Base-by-base conservation (phyloP, 202 grass and related monocot species). In the Dendrocalamus latiflorus region DNA sequence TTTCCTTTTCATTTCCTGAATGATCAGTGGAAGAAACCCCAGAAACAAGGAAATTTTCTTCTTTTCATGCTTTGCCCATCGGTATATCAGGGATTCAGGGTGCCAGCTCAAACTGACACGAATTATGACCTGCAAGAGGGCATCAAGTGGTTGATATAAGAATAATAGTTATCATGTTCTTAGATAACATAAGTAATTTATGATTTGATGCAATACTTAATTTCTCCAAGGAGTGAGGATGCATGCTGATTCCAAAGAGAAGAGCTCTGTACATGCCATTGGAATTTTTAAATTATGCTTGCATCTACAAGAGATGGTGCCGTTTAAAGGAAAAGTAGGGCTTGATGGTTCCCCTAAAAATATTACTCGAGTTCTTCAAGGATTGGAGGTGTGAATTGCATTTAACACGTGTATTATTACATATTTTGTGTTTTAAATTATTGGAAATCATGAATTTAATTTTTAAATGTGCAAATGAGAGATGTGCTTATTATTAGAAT, bases 101-200 rank as follows among this genome's bases (percentile, higher is more conserved):
- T 57, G 68, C 79, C 25, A 79, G 51, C 47, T 94, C 89, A 79
- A 90, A 94, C 57, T 85, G 80, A 76, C 94, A 94, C 6, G 79
- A 76, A 72, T 77, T 81, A 65, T 85, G 85, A 76, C 85, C 94
- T 97, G 82, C 78, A 88, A 81, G 76, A 65, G 58, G 65, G 12
- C 36, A 78, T 57, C 20, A 26, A 82, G 25, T 54, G 65, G 68
- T 74, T 78, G 38, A 51, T 55, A 50, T 60, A 60, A 68, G 17
- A 53, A n/a, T 61, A 48, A 56, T 9, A 80, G 42, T n/a, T 5
- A 59, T 13, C 7, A 59, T 53, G 47, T 69, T 58, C 4, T 60
- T 36, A 5, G 22, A 84, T 67, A 70, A 48, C 38, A 81, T 33
- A 78, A 43, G 75, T 42, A 50, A 18, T 34, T 36, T 84, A 53